These are phyloP conservation scores for Arthrobotrys sphaeroides DNA, from an alignment of 2,329 filamentous ascomycete species.

Conservation along the genomic window DNA sequence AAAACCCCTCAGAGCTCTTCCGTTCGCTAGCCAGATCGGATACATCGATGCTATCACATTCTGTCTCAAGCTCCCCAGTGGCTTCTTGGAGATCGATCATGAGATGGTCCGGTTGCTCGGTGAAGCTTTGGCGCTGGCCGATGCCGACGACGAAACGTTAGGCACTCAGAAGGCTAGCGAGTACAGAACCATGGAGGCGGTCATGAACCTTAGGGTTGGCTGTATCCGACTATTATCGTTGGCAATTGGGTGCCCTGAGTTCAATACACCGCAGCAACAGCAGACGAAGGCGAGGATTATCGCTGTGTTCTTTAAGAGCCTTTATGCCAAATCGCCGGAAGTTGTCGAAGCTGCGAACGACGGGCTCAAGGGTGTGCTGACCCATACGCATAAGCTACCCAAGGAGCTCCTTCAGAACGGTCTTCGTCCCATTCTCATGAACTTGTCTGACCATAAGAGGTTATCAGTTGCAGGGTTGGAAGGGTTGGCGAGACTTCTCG, in stretches of 20 bases:
- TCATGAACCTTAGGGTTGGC: constrained; percentile 88
- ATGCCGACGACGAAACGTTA: constrained; percentile 91
- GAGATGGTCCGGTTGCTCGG: constrained; percentile 87
- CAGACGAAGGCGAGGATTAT: constrained; percentile 78
- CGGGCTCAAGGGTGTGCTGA: constrained; percentile 85
- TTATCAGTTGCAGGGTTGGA: constrained; percentile 89
- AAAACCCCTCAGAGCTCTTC: constrained; percentile 90
- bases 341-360: constrained; percentile 94
- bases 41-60: constrained; percentile 98
- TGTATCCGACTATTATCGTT: constrained; percentile 93
- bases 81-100: constrained; percentile 92
- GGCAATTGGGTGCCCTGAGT: constrained; percentile 92
- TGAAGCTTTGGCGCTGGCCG: constrained; percentile 91
- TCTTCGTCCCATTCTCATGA: constrained; percentile 92
- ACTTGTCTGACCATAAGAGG: constrained; percentile 90
- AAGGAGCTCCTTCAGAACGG: constrained; percentile 96
- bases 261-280: constrained; percentile 66
- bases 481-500: constrained; percentile 86
- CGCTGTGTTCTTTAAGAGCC: constrained; percentile 94
- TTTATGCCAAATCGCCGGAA: constrained; percentile 90
- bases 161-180: constrained; percentile 87
- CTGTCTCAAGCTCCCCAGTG: constrained; percentile 85
- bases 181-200: constrained; percentile 93
- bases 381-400: constrained; percentile 87
- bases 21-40: constrained; percentile 94